Conservation (phyloP, 169 alveolate genomes). For the Cryptosporidium sp. region DNA sequence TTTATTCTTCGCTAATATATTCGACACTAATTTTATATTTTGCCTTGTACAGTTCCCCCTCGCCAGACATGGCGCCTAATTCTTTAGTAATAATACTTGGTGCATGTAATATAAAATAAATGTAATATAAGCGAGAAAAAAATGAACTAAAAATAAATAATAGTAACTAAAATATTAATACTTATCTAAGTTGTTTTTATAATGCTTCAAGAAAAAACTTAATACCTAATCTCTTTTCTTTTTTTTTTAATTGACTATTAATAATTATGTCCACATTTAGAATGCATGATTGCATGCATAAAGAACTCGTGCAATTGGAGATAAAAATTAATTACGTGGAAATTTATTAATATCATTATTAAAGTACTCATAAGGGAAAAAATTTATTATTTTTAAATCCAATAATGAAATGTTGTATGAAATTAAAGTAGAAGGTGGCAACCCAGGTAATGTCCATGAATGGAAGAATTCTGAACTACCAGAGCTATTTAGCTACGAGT, state of each 20-base stretch:
- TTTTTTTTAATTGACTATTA: background rate
- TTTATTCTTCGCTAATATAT: background rate
- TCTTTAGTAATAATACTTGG: background rate
- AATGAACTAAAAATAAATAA: no score
- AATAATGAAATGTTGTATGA: constrained; percentile 49
- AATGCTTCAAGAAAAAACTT: background rate
- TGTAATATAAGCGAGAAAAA: no score
- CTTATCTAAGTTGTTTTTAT: no score
- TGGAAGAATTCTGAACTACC: background rate
- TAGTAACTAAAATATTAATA: no score
- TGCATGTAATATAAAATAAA: background rate
- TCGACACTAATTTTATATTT: background rate
- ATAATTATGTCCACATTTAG: background rate
- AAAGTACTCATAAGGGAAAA: background rate
- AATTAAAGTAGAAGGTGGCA: constrained; percentile 27
- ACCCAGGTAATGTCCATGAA: background rate
- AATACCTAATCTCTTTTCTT: background rate
- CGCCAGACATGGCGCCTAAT: background rate
- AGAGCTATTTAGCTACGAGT: constrained; percentile 11
- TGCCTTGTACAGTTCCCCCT: background rate
- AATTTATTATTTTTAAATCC: background rate
- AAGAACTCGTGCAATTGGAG: constrained; percentile 15
- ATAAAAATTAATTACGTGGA: constrained; percentile 13
- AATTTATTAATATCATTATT: background rate
- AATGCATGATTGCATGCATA: constrained; percentile 9